These are phyloP conservation scores for Gliomastix tumulicola DNA, from an alignment of 2,329 filamentous ascomycete species.

Conservation along the genomic window DNA sequence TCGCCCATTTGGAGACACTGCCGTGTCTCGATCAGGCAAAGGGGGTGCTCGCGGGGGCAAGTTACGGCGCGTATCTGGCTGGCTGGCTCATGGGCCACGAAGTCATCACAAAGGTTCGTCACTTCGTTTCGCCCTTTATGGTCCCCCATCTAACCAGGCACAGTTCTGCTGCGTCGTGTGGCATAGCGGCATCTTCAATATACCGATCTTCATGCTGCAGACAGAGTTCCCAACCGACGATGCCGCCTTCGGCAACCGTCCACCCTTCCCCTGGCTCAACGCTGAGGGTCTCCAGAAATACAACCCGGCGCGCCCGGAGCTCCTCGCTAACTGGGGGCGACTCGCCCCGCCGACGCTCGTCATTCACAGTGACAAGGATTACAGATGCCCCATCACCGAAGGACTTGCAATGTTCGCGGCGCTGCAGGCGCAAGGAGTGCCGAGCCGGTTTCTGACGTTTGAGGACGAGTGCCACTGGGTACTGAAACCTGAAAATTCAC, in stretches of 20 bases:
- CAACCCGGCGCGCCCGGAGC: constrained; percentile 37
- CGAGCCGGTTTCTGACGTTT: constrained; percentile 65
- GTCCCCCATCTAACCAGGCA: neutral
- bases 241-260: constrained; percentile 31
- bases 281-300: constrained; percentile 38
- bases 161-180: constrained; percentile 29
- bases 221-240: constrained; percentile 12
- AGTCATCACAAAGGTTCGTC: constrained; percentile 40
- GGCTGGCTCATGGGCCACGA: constrained; percentile 51
- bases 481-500: constrained; percentile 58
- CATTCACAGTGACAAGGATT: constrained; percentile 66
- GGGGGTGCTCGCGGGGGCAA: constrained; percentile 43
- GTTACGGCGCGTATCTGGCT: constrained; percentile 55
- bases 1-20: constrained; percentile 41
- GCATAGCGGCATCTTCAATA: constrained; percentile 37
- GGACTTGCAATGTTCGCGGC: constrained; percentile 68
- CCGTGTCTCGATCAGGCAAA: constrained; percentile 46
- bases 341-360: constrained; percentile 60
- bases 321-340: constrained; percentile 48
- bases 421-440: constrained; percentile 59
- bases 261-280: constrained; percentile 33
- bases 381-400: constrained; percentile 37
- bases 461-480: constrained; percentile 70
- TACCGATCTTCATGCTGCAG: constrained; percentile 17
- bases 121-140: constrained; percentile 16